A percentile compares a stretch with the other conserved stretches of the same genome.
Conservation (phyloP, 2,329 filamentous ascomycete species). For the Dothistroma septosporum region DNA sequence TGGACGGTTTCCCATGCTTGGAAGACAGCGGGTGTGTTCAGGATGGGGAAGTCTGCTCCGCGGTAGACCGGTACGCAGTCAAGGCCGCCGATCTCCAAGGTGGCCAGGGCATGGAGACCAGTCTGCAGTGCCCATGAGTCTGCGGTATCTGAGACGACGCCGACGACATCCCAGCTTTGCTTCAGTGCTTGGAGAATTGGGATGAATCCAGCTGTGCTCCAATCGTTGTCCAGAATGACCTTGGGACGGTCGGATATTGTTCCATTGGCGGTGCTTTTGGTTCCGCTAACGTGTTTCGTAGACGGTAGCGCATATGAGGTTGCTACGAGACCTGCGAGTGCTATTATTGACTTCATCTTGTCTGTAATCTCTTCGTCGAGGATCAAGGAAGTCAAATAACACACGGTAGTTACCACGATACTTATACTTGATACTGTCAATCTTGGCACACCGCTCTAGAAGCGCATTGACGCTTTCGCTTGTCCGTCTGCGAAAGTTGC, state of each 20-base stretch:
- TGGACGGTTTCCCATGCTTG: slow-evolving; percentile 44
- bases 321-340: background rate
- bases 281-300: background rate
- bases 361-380: no score
- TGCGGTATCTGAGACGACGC: slow-evolving; percentile 40
- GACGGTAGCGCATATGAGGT: background rate
- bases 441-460: background rate
- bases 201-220: slow-evolving; percentile 42
- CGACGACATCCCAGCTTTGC: slow-evolving; percentile 45
- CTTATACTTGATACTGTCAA: background rate
- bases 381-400: background rate
- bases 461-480: background rate
- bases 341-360: background rate
- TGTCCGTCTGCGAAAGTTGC: background rate
- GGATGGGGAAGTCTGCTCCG: slow-evolving; percentile 46
- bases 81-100: slow-evolving; percentile 46
- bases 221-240: slow-evolving; percentile 48
- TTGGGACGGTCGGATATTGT: slow-evolving; percentile 20
- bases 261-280: background rate
- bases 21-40: slow-evolving; percentile 45
- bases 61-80: slow-evolving; percentile 48
- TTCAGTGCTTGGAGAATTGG: slow-evolving; percentile 45
- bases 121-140: slow-evolving; percentile 47
- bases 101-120: slow-evolving; percentile 46
- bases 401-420: background rate